Base-by-base conservation (phyloP, 345 rosid species). In the Syzygium aromaticum region DNA sequence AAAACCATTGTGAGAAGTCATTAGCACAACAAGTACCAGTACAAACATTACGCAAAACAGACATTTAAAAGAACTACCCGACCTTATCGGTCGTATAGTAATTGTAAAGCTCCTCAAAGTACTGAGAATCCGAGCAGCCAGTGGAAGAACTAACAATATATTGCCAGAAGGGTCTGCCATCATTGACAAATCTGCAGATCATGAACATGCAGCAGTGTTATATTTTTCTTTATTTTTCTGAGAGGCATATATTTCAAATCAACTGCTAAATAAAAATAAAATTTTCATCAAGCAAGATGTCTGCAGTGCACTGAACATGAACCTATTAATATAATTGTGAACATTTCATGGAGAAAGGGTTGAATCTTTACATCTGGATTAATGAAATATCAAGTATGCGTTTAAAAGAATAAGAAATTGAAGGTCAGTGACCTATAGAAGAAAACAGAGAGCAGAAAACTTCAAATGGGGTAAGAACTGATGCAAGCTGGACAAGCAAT, bases 91-190 rank as follows among this genome's bases (percentile, higher is more conserved):
- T 98, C 86, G 94, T 92, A 89, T 95, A 98, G 88, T 98, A 98
- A 89, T 80, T 90, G 86, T 98, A 98, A 84, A 98, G 94, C 88
- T 98, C 99, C 92, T 98, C 99, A 87, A 98, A 98, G 89, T 98
- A 98, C 85, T 93, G 94, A 85, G 94, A 86, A 90, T 96, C 93
- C 3, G 99, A 95, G 88, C 99, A 97, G 78, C 99, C 99, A 27
- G 99, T 97, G 54, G 99, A 95, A 85, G 92, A 95, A 91, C 93
- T 96, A 87, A 96, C 99, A 54, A 97, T 95, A 89, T 88, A 92
- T 89, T 95, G 98, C 99, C 99, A 96, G 91, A 96, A 97, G 25
- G 99, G 99, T 89, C 95, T 95, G 63, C 96, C 99, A 87, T 97
- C 99, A 80, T 96, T 93, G 27, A 96, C 99, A 87, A 95, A 97